These are phyloP conservation scores for Elsinoe necatrix DNA, from an alignment of 2,329 filamentous ascomycete species.

Conservation along the genomic window DNA sequence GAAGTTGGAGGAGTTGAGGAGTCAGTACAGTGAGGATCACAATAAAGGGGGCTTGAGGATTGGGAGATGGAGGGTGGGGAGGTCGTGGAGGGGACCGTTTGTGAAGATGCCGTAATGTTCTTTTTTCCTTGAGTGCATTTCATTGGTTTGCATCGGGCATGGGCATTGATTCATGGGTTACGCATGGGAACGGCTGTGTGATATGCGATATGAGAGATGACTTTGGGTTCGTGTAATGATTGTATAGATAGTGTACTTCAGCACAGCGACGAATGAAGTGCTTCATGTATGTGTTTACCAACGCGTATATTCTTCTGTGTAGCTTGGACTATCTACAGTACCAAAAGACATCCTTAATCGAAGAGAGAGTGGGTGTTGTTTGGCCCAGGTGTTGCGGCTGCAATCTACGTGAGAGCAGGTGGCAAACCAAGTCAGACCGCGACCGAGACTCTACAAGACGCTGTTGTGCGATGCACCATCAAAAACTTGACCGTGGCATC, in stretches of 20 bases:
- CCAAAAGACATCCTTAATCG: too few species aligned
- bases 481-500: too few species aligned
- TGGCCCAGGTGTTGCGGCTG: too few species aligned
- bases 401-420: too few species aligned
- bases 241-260: neutral
- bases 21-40: neutral
- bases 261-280: neutral
- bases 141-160: neutral
- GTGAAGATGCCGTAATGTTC: neutral
- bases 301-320: too few species aligned
- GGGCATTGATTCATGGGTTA: neutral
- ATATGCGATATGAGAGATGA: neutral
- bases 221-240: neutral
- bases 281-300: neutral
- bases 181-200: neutral
- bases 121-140: neutral
- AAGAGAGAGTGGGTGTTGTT: too few species aligned
- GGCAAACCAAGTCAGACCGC: too few species aligned
- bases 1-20: constrained; percentile 12
- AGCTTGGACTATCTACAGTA: too few species aligned
- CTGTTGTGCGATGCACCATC: too few species aligned
- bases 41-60: neutral
- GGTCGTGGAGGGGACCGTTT: constrained; percentile 3
- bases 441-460: too few species aligned
- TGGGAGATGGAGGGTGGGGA: neutral